phyloP scores from a whole-genome alignment of 352 stramenopile species.

The Blastocystis sp. region DNA sequence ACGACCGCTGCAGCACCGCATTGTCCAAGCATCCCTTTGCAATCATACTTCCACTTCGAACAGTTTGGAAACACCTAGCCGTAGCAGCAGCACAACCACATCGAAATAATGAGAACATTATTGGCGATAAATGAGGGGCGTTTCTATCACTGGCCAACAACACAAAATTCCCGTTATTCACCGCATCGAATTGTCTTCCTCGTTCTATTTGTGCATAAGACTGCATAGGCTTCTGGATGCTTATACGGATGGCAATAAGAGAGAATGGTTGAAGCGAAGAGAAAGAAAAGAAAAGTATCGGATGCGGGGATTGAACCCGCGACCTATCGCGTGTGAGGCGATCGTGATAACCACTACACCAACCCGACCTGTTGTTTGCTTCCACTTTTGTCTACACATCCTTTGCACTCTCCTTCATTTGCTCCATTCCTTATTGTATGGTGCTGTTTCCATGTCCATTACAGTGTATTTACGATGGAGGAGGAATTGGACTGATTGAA shows the following conservation, averaged over 20 bases:
- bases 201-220: too few relatives aligned
- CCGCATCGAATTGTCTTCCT: too few relatives aligned
- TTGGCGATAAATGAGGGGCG: neutral
- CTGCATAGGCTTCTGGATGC: too few relatives aligned
- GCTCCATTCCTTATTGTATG: too few relatives aligned
- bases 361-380: neutral
- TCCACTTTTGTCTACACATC: too few relatives aligned
- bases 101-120: neutral
- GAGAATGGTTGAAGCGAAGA: neutral
- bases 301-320: conserved; percentile 55
- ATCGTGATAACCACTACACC: conserved; percentile 61
- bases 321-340: conserved; percentile 48
- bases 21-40: neutral
- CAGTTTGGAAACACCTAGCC: neutral
- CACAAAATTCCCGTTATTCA: neutral
- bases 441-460: too few relatives aligned
- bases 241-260: neutral
- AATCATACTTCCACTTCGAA: neutral
- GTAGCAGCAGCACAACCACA: neutral
- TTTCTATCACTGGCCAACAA: neutral
- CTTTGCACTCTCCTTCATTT: too few relatives aligned
- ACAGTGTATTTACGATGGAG: too few relatives aligned
- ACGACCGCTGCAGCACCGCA: neutral
- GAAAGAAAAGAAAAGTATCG: conserved; percentile 47
- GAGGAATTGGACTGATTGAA: too few relatives aligned